These are phyloP conservation scores for Grigorovia transvaalensis DNA, from an alignment of 805 yeast species.

Conservation along the genomic window DNA sequence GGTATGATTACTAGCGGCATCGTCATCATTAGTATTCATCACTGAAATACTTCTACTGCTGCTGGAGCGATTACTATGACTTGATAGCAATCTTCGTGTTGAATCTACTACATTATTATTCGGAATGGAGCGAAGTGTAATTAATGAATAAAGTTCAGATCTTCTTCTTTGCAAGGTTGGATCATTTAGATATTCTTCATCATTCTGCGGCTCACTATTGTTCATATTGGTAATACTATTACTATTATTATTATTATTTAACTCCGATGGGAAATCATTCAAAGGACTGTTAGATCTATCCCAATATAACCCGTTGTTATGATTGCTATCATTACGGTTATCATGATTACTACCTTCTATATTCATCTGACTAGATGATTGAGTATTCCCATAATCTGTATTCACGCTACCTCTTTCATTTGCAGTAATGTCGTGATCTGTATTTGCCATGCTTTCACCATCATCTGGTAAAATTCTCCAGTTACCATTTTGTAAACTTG, in stretches of 20 bases:
- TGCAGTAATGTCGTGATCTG: slow-evolving; percentile 1
- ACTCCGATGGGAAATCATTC: slow-evolving; percentile 4
- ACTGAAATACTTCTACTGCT: neutral
- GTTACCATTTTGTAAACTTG: slow-evolving; percentile 27
- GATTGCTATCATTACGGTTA: neutral
- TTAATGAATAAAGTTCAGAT: slow-evolving; percentile 21
- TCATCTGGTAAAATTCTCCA: slow-evolving; percentile 26
- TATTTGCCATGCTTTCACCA: slow-evolving; percentile 3
- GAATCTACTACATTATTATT: neutral
- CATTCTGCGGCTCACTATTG: slow-evolving; percentile 14
- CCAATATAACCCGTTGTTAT: slow-evolving; percentile 22
- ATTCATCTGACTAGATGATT: neutral
- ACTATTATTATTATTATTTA: neutral
- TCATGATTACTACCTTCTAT: neutral
- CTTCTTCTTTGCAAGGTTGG: slow-evolving; percentile 26
- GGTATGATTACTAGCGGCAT: neutral
- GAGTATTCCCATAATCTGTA: neutral
- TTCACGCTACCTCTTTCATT: slow-evolving; percentile 1
- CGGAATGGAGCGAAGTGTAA: slow-evolving; percentile 5
- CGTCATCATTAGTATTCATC: neutral
- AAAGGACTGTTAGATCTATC: slow-evolving; percentile 25
- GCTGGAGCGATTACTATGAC: neutral
- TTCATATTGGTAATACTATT: too few relatives aligned
- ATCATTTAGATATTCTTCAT: slow-evolving; percentile 24
- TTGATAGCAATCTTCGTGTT: neutral